Base-by-base conservation (phyloP, 345 rosid species). In the Tarenaya hassleriana region DNA sequence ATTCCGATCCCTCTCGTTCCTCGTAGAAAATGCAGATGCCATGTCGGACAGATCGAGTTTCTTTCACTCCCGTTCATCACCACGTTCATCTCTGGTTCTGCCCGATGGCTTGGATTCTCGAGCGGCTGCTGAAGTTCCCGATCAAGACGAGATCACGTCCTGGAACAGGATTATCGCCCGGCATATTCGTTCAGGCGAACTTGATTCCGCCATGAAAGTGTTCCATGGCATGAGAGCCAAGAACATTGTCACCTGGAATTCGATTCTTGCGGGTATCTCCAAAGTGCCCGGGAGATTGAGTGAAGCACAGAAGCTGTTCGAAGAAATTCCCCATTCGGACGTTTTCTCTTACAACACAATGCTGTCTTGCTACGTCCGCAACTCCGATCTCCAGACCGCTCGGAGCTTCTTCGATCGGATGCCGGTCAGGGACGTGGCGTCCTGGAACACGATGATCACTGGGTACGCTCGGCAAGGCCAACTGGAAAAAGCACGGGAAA, bases 381-480 rank as follows among this genome's bases (percentile, higher is more conserved):
- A 53, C 19, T 69, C 63, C 8, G 49, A 74, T 55, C 44, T 69
- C 12, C 78, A 62, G 34, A 55, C 67, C 0, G 83, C 85, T n/a
- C 46, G 43, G 49, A 55, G 58, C 55, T 78, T 87, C 65, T 87
- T 84, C 20, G 57, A 81, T 34, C 34, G 27, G 24, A 69, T 73
- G 33, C 89, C 82, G 21, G 16, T 45, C n/a, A 83, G 77, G 54
- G 86, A 83, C 33, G 21, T 61, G 0, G 86, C 82, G 16, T 80
- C 92, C 1, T 86, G 88, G 88, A 86, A 83, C 71, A 79, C 88
- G 14, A 75, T 86, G 86, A 83, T 86, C 18, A 64, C 89, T 0
- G 86, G 79, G 20, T 76, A 75, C 9, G 73, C 79, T 7, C 72
- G 51, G 41, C 64, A 52, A 37, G 65, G 70, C 20, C 45, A 64